Conservation (phyloP, 768 basidiomycete genomes). For the Roridomyces roridus region DNA sequence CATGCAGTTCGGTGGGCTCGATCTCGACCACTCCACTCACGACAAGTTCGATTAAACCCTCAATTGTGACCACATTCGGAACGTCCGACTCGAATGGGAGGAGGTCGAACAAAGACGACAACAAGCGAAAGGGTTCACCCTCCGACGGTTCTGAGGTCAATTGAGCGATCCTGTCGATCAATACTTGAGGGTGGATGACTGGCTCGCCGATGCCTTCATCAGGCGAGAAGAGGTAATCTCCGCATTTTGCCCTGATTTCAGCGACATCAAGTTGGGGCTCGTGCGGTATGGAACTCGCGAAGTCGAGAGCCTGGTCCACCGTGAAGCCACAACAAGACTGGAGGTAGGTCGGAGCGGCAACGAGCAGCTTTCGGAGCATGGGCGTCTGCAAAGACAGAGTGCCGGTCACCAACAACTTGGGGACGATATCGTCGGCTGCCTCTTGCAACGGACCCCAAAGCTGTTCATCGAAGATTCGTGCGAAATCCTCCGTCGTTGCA, state of each 20-base stretch:
- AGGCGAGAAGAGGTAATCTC: background rate
- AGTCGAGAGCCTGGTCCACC: background rate
- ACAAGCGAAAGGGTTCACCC: too few species aligned
- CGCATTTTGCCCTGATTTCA: background rate
- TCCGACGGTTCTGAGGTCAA: too few species aligned
- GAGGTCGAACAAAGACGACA: too few species aligned
- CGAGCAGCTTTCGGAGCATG: background rate
- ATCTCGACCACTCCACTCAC: too few species aligned
- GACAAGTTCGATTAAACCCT: too few species aligned
- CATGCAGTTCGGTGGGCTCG: too few species aligned
- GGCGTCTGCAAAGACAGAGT: background rate
- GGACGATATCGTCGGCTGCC: background rate
- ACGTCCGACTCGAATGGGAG: too few species aligned
- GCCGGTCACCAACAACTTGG: constrained; percentile 7
- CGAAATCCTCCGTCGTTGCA: background rate
- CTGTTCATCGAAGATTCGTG: background rate
- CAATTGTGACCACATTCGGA: too few species aligned
- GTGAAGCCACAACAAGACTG: constrained; percentile 1
- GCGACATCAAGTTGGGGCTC: background rate
- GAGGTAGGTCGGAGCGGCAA: background rate
- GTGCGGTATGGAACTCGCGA: background rate
- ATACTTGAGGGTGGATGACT: too few species aligned
- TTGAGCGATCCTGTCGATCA: too few species aligned
- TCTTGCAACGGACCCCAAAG: constrained; percentile 4
- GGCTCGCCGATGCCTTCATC: background rate